Conservation (phyloP, 176 grass and related monocot species). For the Musa beccarii region DNA sequence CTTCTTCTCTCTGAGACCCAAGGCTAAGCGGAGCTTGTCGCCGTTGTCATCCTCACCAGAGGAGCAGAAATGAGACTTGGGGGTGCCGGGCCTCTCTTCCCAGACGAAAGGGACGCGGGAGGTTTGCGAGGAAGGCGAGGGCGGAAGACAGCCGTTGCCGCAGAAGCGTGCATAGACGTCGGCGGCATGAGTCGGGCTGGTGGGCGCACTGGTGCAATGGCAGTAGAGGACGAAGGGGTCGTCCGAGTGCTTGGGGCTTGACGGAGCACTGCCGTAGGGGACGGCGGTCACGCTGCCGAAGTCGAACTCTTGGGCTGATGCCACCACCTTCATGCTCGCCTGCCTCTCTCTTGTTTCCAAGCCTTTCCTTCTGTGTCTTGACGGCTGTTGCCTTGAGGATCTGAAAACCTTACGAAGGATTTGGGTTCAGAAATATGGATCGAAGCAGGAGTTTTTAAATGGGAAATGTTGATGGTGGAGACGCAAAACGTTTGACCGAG, state of each 20-base stretch:
- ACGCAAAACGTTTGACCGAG: background rate
- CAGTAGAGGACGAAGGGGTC: constrained; percentile 59
- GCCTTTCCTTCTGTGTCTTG: background rate
- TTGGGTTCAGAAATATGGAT: no score
- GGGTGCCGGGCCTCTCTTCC: constrained; percentile 86
- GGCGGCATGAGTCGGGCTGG: constrained; percentile 62
- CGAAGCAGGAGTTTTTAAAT: background rate
- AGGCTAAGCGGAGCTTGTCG: constrained; percentile 26
- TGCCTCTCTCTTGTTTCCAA: background rate
- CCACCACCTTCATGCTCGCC: constrained; percentile 13
- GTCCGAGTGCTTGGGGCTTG: constrained; percentile 32
- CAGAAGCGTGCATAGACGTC: constrained; percentile 49
- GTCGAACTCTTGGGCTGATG: constrained; percentile 6
- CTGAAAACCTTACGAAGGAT: background rate
- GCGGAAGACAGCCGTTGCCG: constrained; percentile 15
- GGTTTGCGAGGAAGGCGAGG: constrained; percentile 21
- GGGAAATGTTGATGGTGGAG: background rate
- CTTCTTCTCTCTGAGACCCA: constrained; percentile 54
- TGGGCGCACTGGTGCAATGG: constrained; percentile 71
- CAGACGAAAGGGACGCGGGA: constrained; percentile 71
- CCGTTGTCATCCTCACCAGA: background rate
- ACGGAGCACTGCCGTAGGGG: constrained; percentile 21
- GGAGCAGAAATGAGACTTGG: constrained; percentile 28
- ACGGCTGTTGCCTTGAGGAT: background rate
- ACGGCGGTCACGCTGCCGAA: constrained; percentile 9